phyloP scores from a whole-genome alignment of 352 stramenopile species.

The Thalassiosira sp. region DNA sequence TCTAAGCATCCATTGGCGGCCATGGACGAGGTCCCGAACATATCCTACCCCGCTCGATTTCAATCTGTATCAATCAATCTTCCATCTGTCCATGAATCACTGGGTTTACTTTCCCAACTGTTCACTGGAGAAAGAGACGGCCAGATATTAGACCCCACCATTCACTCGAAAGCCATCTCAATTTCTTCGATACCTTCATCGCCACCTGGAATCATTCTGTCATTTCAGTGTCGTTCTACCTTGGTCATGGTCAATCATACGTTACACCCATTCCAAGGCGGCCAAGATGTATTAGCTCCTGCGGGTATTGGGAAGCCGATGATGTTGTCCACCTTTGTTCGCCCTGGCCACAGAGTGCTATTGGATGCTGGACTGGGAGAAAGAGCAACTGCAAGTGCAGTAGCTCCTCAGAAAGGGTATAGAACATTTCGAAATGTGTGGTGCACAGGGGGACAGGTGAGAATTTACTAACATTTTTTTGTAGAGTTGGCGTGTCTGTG shows the following conservation, averaged over 20 bases:
- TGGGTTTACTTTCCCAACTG: constrained; percentile 22
- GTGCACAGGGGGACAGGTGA: constrained; percentile 47
- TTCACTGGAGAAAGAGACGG: constrained; percentile 10
- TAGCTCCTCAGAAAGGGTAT: not conserved
- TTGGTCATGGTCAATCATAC: constrained; percentile 41
- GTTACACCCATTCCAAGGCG: constrained; percentile 11
- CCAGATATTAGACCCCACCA: too few relatives aligned
- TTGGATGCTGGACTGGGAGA: constrained; percentile 1
- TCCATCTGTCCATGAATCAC: constrained; percentile 34
- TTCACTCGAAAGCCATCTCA: constrained; percentile 21
- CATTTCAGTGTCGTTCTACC: constrained; percentile 12
- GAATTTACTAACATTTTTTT: constrained; percentile 1
- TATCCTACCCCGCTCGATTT: constrained; percentile 34
- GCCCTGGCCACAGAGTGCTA: constrained; percentile 27
- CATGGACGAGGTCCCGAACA: not conserved
- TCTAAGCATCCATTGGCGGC: not conserved
- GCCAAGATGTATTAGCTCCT: not conserved
- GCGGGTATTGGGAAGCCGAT: not conserved
- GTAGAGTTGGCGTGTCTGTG: not conserved
- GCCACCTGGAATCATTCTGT: constrained; percentile 50
- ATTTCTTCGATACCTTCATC: constrained; percentile 51
- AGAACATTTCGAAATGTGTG: constrained; percentile 14
- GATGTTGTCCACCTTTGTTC: constrained; percentile 34
- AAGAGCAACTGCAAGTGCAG: not conserved
- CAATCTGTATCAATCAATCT: constrained; percentile 36